Conservation (phyloP, 345 rosid species). For the Corchorus capsularis region DNA sequence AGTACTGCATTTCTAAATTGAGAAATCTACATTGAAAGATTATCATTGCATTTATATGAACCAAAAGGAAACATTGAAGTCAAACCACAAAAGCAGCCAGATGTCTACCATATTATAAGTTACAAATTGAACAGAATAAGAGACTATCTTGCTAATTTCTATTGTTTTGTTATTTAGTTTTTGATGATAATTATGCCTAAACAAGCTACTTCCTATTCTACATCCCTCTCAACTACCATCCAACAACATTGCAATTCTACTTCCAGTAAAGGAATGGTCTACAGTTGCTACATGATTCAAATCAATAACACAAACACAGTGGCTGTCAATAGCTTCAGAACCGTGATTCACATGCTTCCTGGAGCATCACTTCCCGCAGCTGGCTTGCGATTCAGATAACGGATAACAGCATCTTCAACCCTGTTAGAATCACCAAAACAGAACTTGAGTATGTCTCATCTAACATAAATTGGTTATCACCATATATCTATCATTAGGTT, state of each 20-base stretch:
- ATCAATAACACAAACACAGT: not conserved
- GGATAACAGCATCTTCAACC: slow-evolving; percentile 98
- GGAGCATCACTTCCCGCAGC: slow-evolving; percentile 83
- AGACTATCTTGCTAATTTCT: slow-evolving; percentile 4
- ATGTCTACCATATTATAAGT: slow-evolving; percentile 10
- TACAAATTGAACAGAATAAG: slow-evolving; percentile 17
- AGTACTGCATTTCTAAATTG: too few species aligned
- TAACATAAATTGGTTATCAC: not conserved
- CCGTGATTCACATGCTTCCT: slow-evolving; percentile 61
- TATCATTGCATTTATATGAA: not conserved
- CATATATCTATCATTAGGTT: not conserved
- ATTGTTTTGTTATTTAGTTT: slow-evolving; percentile 2
- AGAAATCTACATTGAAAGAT: not conserved
- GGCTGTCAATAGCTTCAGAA: slow-evolving; percentile 17
- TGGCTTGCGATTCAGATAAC: slow-evolving; percentile 92
- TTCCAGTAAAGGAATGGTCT: slow-evolving; percentile 24
- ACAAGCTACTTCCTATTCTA: slow-evolving; percentile 29
- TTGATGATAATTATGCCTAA: slow-evolving; percentile 24
- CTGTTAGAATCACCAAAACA: slow-evolving; percentile 36
- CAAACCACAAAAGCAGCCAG: slow-evolving; percentile 10
- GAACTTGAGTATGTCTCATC: not conserved
- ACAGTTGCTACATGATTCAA: slow-evolving; percentile 19
- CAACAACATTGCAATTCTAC: slow-evolving; percentile 21
- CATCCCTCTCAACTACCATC: slow-evolving; percentile 18
- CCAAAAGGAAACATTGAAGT: not conserved